phyloP scores from a whole-genome alignment of 1,139 yeast species.

The Wickerhamiella pararugosa region DNA sequence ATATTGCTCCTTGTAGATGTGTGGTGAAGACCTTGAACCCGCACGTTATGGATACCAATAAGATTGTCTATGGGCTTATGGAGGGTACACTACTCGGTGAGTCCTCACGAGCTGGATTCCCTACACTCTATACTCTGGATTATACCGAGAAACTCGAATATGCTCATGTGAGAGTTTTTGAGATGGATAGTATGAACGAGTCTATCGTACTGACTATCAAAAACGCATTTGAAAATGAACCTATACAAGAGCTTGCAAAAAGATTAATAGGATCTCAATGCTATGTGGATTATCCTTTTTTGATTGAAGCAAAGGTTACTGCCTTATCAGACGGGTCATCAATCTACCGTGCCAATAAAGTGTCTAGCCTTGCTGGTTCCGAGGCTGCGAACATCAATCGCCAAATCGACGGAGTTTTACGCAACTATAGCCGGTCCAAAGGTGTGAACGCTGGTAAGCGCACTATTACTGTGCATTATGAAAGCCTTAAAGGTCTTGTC shows the following conservation, averaged over 20 bases:
- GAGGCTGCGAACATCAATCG: conserved; percentile 10
- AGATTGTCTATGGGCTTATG: conserved; percentile 43
- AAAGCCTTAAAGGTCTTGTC: conserved; percentile 64
- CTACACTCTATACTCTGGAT: conserved; percentile 58
- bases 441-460: conserved; percentile 51
- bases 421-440: conserved; percentile 32
- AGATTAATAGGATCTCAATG: conserved; percentile 45
- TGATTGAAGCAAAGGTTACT: conserved; percentile 63
- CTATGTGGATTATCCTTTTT: conserved; percentile 78
- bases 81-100: conserved; percentile 58
- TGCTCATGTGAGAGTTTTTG: conserved; percentile 65
- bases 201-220: conserved; percentile 56
- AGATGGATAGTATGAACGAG: conserved; percentile 70
- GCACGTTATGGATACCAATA: conserved; percentile 32
- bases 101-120: conserved; percentile 77
- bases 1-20: conserved; percentile 67
- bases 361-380: not conserved
- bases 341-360: conserved; percentile 26
- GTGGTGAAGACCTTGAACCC: conserved; percentile 40
- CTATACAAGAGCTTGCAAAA: conserved; percentile 40
- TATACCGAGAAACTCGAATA: conserved; percentile 38
- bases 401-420: conserved; percentile 24
- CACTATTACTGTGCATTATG: conserved; percentile 48
- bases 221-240: conserved; percentile 37
- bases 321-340: conserved; percentile 43